These are phyloP conservation scores for Plasmodium relictum DNA, from an alignment of 169 alveolate species.

Conservation along the genomic window DNA sequence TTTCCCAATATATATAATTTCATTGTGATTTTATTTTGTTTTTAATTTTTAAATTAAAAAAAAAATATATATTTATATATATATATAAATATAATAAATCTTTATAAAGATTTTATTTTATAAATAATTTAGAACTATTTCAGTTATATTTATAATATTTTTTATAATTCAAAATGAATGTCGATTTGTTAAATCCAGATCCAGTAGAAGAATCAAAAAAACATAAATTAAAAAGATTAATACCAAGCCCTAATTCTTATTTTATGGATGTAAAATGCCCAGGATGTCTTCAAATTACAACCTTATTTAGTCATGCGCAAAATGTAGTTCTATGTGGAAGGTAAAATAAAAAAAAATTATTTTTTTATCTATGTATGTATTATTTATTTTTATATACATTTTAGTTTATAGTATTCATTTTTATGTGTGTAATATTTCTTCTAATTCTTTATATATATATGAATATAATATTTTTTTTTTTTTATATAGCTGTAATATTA, in stretches of 20 bases:
- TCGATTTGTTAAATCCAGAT: conserved; percentile 96
- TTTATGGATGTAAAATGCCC: conserved; percentile 99
- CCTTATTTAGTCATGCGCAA: conserved; percentile 96
- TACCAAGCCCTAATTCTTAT: conserved; percentile 97
- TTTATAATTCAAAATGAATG: conserved; percentile 91
- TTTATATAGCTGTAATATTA: conserved; percentile 92
- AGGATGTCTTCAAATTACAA: conserved; percentile 95
- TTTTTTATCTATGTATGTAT: not conserved
- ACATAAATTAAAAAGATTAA: conserved; percentile 97
- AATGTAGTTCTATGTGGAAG: conserved; percentile 94
- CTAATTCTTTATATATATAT: not conserved
- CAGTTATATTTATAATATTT: not conserved
- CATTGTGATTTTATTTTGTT: not conserved
- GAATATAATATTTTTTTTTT: conserved; percentile 9
- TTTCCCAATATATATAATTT: conserved; percentile 3
- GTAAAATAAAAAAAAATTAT: conserved; percentile 55
- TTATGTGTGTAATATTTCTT: not conserved
- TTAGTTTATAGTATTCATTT: not conserved
- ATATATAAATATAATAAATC: conserved; percentile 17
- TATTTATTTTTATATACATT: not conserved
- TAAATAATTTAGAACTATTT: conserved; percentile 3
- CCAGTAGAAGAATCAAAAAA: conserved; percentile 95
- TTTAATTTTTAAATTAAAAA: not conserved
- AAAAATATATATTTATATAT: conserved; percentile 29
- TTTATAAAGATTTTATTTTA: not conserved